A percentile compares a stretch with the other conserved stretches of the same genome.
Evolutionary conservation across 306 rosid genomes (phyloP).

Genomic region (Rubus parviflorus): DNA sequence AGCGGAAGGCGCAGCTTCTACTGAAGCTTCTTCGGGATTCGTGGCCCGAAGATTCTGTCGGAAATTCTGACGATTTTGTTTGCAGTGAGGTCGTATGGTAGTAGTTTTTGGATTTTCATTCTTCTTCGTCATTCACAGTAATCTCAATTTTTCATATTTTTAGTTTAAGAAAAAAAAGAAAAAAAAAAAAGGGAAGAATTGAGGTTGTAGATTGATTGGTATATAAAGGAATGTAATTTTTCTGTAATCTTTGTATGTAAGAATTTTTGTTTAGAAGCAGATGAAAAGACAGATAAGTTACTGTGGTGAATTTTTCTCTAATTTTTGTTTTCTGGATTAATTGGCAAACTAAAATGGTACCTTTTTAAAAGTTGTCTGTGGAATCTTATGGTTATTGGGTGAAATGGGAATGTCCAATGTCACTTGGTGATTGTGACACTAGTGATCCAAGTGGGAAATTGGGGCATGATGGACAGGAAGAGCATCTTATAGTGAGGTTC

Average conservation of each 20-base stretch:
- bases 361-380: background rate
- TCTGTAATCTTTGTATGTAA: conserved; percentile 56
- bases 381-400: background rate
- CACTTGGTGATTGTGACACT: background rate
- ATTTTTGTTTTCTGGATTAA: background rate
- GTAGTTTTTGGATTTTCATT: conserved; percentile 41
- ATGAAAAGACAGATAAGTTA: conserved; percentile 26
- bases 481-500: background rate
- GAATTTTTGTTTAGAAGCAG: conserved; percentile 27
- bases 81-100: conserved; percentile 61
- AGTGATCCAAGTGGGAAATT: background rate
- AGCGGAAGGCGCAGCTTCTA: conserved; percentile 86
- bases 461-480: background rate
- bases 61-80: conserved; percentile 79
- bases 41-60: conserved; percentile 86
- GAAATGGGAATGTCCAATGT: conserved; percentile 4
- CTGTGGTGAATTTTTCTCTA: background rate
- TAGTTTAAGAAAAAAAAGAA: conserved; percentile 5
- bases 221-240: conserved; percentile 49
- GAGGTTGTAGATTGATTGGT: conserved; percentile 41
- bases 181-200: background rate
- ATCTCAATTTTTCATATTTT: conserved; percentile 35
- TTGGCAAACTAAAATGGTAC: background rate
- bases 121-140: background rate
- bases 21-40: conserved; percentile 97